Evolutionary conservation across 2,329 filamentous ascomycete genomes (phyloP), one percentile per base, ranked within the genome.

Genomic region (Diplodia mutila): DNA sequence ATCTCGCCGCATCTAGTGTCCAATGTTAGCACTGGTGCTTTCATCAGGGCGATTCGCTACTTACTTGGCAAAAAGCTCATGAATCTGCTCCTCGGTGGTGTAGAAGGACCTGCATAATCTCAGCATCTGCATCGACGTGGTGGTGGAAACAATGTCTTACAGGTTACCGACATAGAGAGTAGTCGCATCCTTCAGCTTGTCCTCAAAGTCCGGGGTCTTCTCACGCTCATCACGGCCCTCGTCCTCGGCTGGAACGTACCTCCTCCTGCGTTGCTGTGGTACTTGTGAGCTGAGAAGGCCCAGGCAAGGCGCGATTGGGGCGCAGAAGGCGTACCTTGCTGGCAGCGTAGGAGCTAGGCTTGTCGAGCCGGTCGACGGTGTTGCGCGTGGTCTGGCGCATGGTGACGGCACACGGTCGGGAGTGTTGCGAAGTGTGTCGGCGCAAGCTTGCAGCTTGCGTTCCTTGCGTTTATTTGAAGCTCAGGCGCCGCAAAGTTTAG

Each of bases 141-240:
- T 42, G 18, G 46, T 3, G 12, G 32, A 5, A 27, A 73, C 27
- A 37, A 23, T 67, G 69, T 80, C 90, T 73, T 84, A 96, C 87
- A 99, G 85, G 79, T 99, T 99, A 75, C 95, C 95, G 55, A 99
- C 94, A 77, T 99, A 99, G 77, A 99, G 91, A 0, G 95, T 99
- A 9, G 94, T 94, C 49, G 95, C 93, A 78, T 95, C 85, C 71
- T 88, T 91, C 69, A 99, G 85, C 70, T 93, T 92, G 72, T 97
- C 93, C 69, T 92, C 89, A 53, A 87, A 81, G 49, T 90, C 88
- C 11, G 82, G 81, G n/a, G 79, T 80, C 65, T 78, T 73, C n/a
- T 81, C 81, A 48, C 77, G 82, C 54, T 85, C 83, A 42, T 86
- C 84, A 63, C 88, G 85, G 55, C 85, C 77, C 6, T 85, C 86